Conservation (phyloP, 768 basidiomycete species). For the Boletus bicolor region DNA sequence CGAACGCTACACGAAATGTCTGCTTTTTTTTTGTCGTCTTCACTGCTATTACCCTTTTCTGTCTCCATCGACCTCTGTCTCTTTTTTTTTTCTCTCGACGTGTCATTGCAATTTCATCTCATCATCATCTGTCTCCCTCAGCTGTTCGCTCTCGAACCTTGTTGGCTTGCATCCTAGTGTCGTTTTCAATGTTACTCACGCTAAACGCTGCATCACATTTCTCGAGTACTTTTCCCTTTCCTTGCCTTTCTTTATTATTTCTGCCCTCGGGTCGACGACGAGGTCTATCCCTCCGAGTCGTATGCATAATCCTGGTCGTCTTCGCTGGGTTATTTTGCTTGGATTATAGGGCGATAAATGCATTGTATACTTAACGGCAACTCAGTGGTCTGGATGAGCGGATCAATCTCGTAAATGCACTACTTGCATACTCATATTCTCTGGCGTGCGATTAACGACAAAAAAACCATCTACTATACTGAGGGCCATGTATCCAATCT, state of each 20-base stretch:
- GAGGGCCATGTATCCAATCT: not conserved
- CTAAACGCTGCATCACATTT: not conserved
- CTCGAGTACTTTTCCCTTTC: not conserved
- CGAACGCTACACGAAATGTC: not conserved
- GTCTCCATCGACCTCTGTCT: not conserved
- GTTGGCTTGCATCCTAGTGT: no score
- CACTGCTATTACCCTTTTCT: not conserved
- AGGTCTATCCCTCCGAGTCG: not conserved
- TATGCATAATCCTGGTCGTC: not conserved
- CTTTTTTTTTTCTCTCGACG: not conserved
- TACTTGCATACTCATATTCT: not conserved
- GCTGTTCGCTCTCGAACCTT: not conserved
- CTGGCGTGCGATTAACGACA: not conserved
- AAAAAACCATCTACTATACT: not conserved
- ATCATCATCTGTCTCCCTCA: not conserved
- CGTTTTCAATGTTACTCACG: constrained; percentile 1
- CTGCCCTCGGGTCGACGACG: not conserved
- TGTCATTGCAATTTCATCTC: not conserved
- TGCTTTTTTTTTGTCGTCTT: not conserved
- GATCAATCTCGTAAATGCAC: not conserved
- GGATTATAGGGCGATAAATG: not conserved
- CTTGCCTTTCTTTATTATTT: not conserved
- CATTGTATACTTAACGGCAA: constrained; percentile 13
- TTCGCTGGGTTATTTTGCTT: not conserved
- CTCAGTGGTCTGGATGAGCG: not conserved